These are phyloP conservation scores for Castanea mollissima DNA, from an alignment of 306 rosid genomes.

Conservation along the genomic window DNA sequence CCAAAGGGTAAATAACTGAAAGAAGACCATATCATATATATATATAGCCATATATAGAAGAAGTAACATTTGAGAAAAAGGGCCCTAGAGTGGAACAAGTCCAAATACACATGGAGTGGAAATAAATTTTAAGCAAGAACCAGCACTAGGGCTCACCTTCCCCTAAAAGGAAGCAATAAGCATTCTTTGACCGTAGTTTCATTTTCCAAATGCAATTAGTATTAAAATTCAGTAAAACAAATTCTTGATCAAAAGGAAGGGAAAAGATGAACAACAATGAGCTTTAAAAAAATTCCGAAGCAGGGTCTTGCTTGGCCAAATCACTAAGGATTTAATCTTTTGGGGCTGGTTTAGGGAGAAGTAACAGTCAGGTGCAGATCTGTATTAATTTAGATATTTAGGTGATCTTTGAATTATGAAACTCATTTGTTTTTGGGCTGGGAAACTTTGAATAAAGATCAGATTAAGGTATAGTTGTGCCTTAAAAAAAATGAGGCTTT, in stretches of 20 bases:
- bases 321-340: neutral
- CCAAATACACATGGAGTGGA: neutral
- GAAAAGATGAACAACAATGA: neutral
- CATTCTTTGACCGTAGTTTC: neutral
- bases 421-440: neutral
- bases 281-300: neutral
- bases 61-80: neutral
- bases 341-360: neutral
- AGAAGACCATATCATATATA: slow-evolving; percentile 8
- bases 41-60: neutral
- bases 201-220: neutral
- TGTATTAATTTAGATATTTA: neutral
- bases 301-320: neutral
- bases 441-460: neutral
- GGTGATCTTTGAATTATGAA: neutral
- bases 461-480: neutral
- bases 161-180: neutral
- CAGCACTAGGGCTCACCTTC: neutral
- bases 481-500: too few relatives aligned
- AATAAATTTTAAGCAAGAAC: neutral
- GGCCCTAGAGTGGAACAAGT: neutral
- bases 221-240: neutral
- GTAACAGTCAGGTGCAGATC: neutral
- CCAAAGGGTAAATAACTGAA: slow-evolving; percentile 93
- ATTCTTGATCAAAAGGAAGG: neutral